phyloP scores from a whole-genome alignment of 2,329 filamentous ascomycete genomes.

The Aureobasidium sp. region DNA sequence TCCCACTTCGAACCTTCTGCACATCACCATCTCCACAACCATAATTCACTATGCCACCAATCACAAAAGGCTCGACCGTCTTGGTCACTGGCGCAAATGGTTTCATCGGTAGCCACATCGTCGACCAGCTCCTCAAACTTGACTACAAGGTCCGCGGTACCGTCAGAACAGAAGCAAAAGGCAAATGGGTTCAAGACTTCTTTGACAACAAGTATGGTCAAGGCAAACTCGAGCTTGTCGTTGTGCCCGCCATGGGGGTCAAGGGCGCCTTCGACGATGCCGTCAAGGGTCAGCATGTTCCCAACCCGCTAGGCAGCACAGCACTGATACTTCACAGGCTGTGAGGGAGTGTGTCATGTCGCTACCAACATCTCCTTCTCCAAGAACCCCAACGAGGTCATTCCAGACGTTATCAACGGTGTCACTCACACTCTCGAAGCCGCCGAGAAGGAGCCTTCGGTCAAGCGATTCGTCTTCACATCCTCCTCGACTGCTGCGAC shows the following conservation, averaged over 20 bases:
- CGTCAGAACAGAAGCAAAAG: slow-evolving; percentile 19
- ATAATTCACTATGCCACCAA: background rate
- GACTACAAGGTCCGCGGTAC: slow-evolving; percentile 24
- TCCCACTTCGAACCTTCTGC: too few species aligned
- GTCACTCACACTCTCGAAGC: slow-evolving; percentile 33
- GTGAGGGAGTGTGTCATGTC: slow-evolving; percentile 37
- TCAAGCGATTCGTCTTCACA: slow-evolving; percentile 38
- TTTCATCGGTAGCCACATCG: slow-evolving; percentile 22
- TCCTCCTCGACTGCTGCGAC: slow-evolving; percentile 31
- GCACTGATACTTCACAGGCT: slow-evolving; percentile 20
- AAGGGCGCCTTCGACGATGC: slow-evolving; percentile 32
- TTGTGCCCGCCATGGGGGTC: slow-evolving; percentile 31
- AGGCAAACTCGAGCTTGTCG: slow-evolving; percentile 30
- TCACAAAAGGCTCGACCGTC: slow-evolving; percentile 20
- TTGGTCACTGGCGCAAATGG: slow-evolving; percentile 24
- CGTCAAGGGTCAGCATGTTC: slow-evolving; percentile 25
- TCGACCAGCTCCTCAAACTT: slow-evolving; percentile 20
- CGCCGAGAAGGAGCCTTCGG: slow-evolving; percentile 30
- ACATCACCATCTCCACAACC: background rate
- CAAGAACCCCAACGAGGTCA: slow-evolving; percentile 34
- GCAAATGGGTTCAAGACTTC: slow-evolving; percentile 17
- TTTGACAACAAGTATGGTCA: slow-evolving; percentile 20
- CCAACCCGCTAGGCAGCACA: background rate
- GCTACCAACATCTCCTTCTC: slow-evolving; percentile 35
- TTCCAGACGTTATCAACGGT: slow-evolving; percentile 31